These are phyloP conservation scores for Chenopodium berlandieri DNA, from an alignment of 148 eudicot species.

Conservation along the genomic window DNA sequence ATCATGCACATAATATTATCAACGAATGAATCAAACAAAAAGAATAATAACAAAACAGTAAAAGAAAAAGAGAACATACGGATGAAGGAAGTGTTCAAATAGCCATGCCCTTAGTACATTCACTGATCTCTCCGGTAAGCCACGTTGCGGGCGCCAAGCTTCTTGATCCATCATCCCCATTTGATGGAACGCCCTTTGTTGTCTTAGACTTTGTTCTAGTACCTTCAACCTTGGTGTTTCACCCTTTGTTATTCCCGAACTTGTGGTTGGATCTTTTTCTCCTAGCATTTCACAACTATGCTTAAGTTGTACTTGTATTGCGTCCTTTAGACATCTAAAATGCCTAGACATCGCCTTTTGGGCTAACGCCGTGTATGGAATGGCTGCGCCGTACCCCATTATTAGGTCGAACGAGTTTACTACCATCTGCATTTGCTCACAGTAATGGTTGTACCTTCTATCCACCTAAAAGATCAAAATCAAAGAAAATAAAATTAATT, in stretches of 20 bases:
- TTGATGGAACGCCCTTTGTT: conserved; percentile 85
- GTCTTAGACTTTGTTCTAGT: conserved; percentile 78
- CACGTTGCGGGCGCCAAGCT: conserved; percentile 96
- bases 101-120: conserved; percentile 89
- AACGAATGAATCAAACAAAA: neutral
- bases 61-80: conserved; percentile 52
- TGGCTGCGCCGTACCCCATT: conserved; percentile 81
- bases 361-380: conserved; percentile 80
- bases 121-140: conserved; percentile 87
- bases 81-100: conserved; percentile 92
- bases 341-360: conserved; percentile 97
- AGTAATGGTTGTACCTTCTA: conserved; percentile 81
- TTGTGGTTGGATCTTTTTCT: conserved; percentile 66
- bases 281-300: conserved; percentile 75
- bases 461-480: conserved; percentile 51
- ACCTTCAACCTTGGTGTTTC: conserved; percentile 84
- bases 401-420: conserved; percentile 86
- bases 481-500: neutral
- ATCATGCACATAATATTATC: neutral
- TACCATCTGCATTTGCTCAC: conserved; percentile 96
- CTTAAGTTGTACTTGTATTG: conserved; percentile 63
- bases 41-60: neutral
- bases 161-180: conserved; percentile 98
- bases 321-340: conserved; percentile 81
- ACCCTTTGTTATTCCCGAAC: conserved; percentile 77